Evolutionary conservation across 75 land plant species (phyloP).

Genomic region (Pinus albicaulis): DNA sequence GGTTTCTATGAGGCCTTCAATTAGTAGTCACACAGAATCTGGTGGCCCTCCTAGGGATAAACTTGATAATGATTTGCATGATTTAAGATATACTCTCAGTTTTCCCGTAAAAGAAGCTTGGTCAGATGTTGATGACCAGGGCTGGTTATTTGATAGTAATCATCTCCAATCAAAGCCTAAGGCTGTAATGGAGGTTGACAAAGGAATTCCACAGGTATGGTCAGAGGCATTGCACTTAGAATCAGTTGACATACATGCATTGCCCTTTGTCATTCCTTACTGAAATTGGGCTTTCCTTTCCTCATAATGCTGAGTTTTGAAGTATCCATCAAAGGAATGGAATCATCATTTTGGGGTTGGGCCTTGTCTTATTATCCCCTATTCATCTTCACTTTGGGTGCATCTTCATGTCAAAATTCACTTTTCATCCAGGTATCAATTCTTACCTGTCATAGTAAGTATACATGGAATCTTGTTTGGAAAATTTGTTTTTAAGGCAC

Average conservation of each 20-base stretch:
- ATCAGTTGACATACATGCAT: constrained; percentile 50
- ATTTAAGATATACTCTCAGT: constrained; percentile 24
- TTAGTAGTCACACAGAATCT: constrained; percentile 9
- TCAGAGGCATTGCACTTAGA: constrained; percentile 44
- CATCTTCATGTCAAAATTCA: constrained; percentile 6
- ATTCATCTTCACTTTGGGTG: constrained; percentile 10
- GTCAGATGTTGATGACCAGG: constrained; percentile 50
- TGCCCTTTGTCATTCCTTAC: constrained; percentile 73
- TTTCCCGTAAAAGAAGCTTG: constrained; percentile 56
- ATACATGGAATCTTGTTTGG: constrained; percentile 13
- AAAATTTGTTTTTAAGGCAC: constrained; percentile 1
- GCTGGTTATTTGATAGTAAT: constrained; percentile 42
- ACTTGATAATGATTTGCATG: constrained; percentile 30
- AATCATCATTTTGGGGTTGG: constrained; percentile 12
- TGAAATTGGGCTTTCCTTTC: constrained; percentile 22
- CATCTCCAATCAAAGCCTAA: constrained; percentile 14
- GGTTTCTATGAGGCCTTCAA: constrained; percentile 6
- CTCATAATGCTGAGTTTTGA: constrained; percentile 5
- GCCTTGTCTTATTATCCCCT: constrained; percentile 6
- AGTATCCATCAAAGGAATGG: constrained; percentile 15
- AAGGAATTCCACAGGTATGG: constrained; percentile 44
- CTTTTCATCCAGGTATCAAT: constrained; percentile 6
- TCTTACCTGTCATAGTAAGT: constrained; percentile 11
- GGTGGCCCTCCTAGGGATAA: constrained; percentile 12
- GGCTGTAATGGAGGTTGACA: constrained; percentile 13